Percentiles rank a stretch among this genome's conserved stretches.
phyloP scores from a whole-genome alignment of 345 rosid species.

The Salix udensis region DNA sequence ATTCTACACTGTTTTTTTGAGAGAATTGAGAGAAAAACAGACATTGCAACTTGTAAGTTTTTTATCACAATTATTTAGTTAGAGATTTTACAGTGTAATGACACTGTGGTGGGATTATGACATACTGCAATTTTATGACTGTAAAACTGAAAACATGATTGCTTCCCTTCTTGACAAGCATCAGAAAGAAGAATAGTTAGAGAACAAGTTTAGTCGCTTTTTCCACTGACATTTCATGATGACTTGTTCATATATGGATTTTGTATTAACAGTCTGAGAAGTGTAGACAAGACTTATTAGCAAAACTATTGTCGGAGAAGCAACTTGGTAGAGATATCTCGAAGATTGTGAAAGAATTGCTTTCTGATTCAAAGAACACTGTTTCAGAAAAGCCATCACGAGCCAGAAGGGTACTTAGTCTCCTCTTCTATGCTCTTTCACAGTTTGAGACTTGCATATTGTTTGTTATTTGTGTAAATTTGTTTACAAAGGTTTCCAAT shows the following conservation, averaged over 20 bases:
- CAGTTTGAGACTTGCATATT: constrained; percentile 7
- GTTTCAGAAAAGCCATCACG: constrained; percentile 39
- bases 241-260: not conserved
- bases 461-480: not conserved
- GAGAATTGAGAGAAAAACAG: no score
- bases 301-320: constrained; percentile 68
- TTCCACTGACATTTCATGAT: not conserved
- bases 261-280: constrained; percentile 63
- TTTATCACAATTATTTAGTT: not conserved
- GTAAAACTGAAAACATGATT: not conserved
- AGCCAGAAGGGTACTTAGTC: constrained; percentile 48
- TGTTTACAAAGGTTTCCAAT: not conserved
- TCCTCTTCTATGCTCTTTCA: not conserved
- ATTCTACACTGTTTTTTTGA: no score
- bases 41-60: not conserved
- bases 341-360: constrained; percentile 53
- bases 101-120: no score
- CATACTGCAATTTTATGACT: not conserved
- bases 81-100: not conserved
- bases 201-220: not conserved
- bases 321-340: constrained; percentile 60
- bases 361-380: constrained; percentile 43
- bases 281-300: constrained; percentile 63
- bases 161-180: not conserved
- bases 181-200: not conserved